Base-by-base conservation (phyloP, 805 yeast species). In the Candida morakotiae region DNA sequence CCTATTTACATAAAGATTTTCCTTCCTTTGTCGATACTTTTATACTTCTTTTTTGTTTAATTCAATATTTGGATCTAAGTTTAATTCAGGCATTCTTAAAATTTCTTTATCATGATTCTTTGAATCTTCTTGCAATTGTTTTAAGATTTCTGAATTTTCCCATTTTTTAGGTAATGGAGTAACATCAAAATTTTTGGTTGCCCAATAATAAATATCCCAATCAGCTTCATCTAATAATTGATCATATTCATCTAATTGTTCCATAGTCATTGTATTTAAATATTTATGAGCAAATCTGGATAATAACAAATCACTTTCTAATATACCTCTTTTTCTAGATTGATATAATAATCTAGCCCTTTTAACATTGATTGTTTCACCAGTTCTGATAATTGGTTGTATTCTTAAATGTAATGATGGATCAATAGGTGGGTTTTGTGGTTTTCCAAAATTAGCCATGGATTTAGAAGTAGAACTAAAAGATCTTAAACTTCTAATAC, bases 181-280 rank as follows among this genome's bases (percentile, higher is more conserved):
- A 14, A 85, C 79, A 24, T 77, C 79, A 51, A 65, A 85, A 58
- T 89, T 87, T 47, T 76, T 77, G 2, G 97, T 87, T 18, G 95
- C 95, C 98, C 98, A 91, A 66, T 93, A 93, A 61, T 87, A 93
- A 43, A 93, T 89, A 60, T 93, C 98, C 98, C 98, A 93, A 61
- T 93, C 98, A n/a, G 91, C 77, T 61, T 91, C 95, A 59, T 93
- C 95, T 55, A 93, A 71, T 40, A 93, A 62, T 40, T 71, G 56
- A 54, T 91, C 97, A 59, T 87, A 93, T 59, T 93, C 98, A 32
- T 79, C 83, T 37, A 93, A 67, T 61, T 87, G 83, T 38, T 71
- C 81, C 42, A 65, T 60, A 9, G 73, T 67, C 69, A 93, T 73
- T 0, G 55, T 53, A 26, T 71, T 60, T 45, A 93, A 66, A 53